Conservation (phyloP, 1,284 basidiomycete genomes). For the Naganishia sp. region DNA sequence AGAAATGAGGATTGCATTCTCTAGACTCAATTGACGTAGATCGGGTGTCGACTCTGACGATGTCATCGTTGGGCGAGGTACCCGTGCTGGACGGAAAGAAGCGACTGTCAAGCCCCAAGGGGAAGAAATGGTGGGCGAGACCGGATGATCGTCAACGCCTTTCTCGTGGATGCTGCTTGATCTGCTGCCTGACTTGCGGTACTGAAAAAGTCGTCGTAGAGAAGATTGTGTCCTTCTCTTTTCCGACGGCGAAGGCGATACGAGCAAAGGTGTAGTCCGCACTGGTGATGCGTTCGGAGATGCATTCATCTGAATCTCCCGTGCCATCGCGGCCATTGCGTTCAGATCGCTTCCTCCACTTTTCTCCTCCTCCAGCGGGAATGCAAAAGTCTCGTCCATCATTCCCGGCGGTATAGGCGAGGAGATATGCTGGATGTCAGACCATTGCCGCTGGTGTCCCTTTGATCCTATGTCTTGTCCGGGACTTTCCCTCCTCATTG, state of each 20-base stretch:
- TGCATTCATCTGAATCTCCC: background rate
- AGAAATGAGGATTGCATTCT: slow-evolving; percentile 13
- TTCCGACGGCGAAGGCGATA: slow-evolving; percentile 4
- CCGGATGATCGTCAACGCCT: background rate
- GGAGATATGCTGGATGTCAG: slow-evolving; percentile 14
- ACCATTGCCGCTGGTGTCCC: background rate
- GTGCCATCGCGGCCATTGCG: too few relatives aligned
- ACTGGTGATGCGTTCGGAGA: background rate
- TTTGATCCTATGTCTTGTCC: background rate
- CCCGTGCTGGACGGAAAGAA: slow-evolving; percentile 14
- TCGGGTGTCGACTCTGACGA: background rate
- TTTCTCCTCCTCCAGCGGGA: background rate
- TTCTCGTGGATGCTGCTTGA: slow-evolving; percentile 6
- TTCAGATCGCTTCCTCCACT: too few relatives aligned
- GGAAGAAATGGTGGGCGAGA: slow-evolving; percentile 4
- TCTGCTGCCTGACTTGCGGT: slow-evolving; percentile 14
- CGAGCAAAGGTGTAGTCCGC: background rate
- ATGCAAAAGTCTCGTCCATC: background rate
- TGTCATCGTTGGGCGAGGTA: background rate
- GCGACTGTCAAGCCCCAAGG: slow-evolving; percentile 24
- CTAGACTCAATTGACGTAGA: slow-evolving; percentile 11
- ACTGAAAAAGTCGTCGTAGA: slow-evolving; percentile 5
- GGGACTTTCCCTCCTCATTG: background rate
- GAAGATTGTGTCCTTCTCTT: slow-evolving; percentile 13
- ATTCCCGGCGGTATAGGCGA: slow-evolving; percentile 4